These are phyloP conservation scores for Exserohilum rostratum DNA, from an alignment of 2,329 filamentous ascomycete genomes.

Conservation along the genomic window DNA sequence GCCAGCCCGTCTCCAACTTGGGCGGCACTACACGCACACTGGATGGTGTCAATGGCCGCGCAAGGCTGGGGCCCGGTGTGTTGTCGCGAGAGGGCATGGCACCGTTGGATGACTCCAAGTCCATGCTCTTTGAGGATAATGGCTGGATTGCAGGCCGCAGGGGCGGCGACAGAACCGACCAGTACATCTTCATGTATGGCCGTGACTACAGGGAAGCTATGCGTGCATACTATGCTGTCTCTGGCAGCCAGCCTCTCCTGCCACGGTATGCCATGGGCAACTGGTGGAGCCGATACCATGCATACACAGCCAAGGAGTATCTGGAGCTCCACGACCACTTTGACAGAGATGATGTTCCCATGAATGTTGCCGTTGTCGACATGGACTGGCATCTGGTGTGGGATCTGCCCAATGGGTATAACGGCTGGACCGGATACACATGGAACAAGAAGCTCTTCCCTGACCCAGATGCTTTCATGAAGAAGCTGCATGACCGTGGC, in stretches of 20 bases:
- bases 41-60: slow-evolving; percentile 60
- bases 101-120: slow-evolving; percentile 60
- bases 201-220: slow-evolving; percentile 62
- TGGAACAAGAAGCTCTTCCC: slow-evolving; percentile 64
- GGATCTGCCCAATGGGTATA: slow-evolving; percentile 41
- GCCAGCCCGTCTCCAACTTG: slow-evolving; percentile 50
- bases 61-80: slow-evolving; percentile 58
- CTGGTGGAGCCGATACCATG: slow-evolving; percentile 70
- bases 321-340: slow-evolving; percentile 64
- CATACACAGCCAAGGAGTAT: slow-evolving; percentile 63
- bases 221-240: slow-evolving; percentile 61
- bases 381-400: slow-evolving; percentile 70
- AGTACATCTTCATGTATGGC: slow-evolving; percentile 66
- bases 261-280: slow-evolving; percentile 67
- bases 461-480: slow-evolving; percentile 59
- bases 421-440: slow-evolving; percentile 68
- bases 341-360: slow-evolving; percentile 56
- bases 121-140: slow-evolving; percentile 62
- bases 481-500: slow-evolving; percentile 58
- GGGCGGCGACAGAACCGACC: slow-evolving; percentile 59
- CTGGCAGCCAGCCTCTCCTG: slow-evolving; percentile 61
- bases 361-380: slow-evolving; percentile 66
- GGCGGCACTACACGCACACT: slow-evolving; percentile 62
- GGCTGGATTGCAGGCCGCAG: slow-evolving; percentile 59
- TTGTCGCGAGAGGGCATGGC: slow-evolving; percentile 60